Percentiles rank a stretch among this genome's conserved stretches.
These are phyloP conservation scores for Paramecium caudatum DNA, from an alignment of 73 alveolate species.

Conservation along the genomic window DNA sequence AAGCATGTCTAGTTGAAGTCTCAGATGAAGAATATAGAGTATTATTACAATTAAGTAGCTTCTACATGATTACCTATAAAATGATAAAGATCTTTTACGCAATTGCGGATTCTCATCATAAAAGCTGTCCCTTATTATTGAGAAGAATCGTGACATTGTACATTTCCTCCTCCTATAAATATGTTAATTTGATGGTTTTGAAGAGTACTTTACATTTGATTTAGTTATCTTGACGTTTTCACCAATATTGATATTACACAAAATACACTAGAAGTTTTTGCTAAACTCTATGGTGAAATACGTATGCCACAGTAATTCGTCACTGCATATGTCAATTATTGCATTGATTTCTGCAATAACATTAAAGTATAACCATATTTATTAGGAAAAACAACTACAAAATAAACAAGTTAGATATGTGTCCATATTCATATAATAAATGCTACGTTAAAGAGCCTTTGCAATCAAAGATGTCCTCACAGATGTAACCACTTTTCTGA, in stretches of 20 bases:
- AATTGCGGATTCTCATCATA: slow-evolving; percentile 18
- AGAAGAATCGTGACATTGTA: not conserved
- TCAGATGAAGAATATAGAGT: slow-evolving; percentile 1
- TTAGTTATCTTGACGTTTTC: not conserved
- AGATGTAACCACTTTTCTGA: not conserved
- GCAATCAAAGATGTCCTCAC: not conserved
- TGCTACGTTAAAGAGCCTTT: slow-evolving; percentile 3
- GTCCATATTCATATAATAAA: not conserved
- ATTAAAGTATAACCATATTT: not conserved
- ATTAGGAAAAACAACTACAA: not conserved
- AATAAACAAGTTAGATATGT: slow-evolving; percentile 29
- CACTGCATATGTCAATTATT: not conserved
- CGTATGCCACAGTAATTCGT: not conserved
- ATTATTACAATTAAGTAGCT: not conserved
- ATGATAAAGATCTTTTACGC: slow-evolving; percentile 11
- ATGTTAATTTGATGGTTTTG: not conserved
- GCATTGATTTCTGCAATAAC: slow-evolving; percentile 16
- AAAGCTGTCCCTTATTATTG: not conserved
- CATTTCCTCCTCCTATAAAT: not conserved
- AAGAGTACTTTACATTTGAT: not conserved
- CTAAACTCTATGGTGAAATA: not conserved
- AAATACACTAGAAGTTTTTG: slow-evolving; percentile 9
- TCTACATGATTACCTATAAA: not conserved
- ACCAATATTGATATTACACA: not conserved
- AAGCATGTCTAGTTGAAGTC: not conserved